Base-by-base conservation (phyloP, 164 flowering plant species). In the Piper betle region DNA sequence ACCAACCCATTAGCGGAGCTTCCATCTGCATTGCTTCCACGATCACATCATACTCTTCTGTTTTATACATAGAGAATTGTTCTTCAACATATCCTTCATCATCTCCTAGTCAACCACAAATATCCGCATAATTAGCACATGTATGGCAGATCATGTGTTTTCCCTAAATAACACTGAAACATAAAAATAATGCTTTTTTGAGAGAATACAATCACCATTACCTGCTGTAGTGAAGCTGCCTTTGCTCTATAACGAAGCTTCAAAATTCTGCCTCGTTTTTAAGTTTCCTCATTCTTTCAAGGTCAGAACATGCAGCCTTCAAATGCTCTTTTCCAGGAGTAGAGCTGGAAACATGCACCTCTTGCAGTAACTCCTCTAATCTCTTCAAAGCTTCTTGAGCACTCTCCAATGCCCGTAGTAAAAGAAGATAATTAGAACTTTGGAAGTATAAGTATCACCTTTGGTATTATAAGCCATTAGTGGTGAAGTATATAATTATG, bases 221-320 rank as follows among this genome's bases (percentile, higher is more conserved):
- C 99, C 89, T 85, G 88, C 74, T 82, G 88, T 64, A 94, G 83
- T 39, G 84, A 86, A 65, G 81, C 93, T n/a, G 91, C 89, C 79
- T 94, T 94, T 38, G 97, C 96, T 72, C 99, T 82, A 68, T n/a
- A 94, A 90, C 65, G 99, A 94, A 46, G 87, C 99, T 82, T 90
- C 97, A 53, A 94, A 90, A 90, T 64, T 94, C 99, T 58, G 99
- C 95, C 72, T 94, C 97, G 73, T 93, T 93, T 70, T 94, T 94
- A 40, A 94, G 93, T 69, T 82, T 88, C 64, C 99, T 78, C 64
- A 94, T 90, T 70, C 79, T 88, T 80, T 94, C 97, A 63, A 94
- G 95, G 70, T 94, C 97, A 70, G 95, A 85, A 71, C 97, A 94
- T 67, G 97, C 97, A 73, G 96, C 99, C 79, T 86, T 77, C 52